Base-by-base conservation (phyloP, 2,329 filamentous ascomycete species). In the Ascochyta pisi region DNA sequence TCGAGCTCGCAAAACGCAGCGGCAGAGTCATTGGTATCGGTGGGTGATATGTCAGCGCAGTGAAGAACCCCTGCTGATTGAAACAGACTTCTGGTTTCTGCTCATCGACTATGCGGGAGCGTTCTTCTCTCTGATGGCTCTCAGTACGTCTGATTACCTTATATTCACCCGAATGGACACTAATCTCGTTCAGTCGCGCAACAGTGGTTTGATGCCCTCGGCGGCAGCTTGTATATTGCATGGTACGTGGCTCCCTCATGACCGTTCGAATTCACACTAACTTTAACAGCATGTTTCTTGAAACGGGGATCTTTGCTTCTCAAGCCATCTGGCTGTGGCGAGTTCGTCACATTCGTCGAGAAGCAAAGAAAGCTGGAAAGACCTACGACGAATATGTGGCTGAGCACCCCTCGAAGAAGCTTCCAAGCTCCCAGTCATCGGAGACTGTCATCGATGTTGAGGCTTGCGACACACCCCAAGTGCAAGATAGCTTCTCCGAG, bases 11-110 rank as follows among this genome's bases (percentile, higher is more conserved):
- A 76, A 88, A 88, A 68, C 77, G 85, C 12, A 78, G 80, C 46
- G 86, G 86, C 0, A 78, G 85, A 23, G 85, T 88, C 2, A 78
- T 87, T 27, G 86, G 86, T 0, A 82, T 88, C 50, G 86, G 85
- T 80, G 67, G 54, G 77, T 72, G 2, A 2, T 48, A n/a, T 78
- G 72, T 1, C 7, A 15, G 19, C 12, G 22, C 5, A 6, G 3
- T 1, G 3, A 23, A 16, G 7, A 27, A 2, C 63, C 68, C 23
- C 6, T 33, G 29, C 53, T 38, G 46, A 40, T 24, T 26, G 24
- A 2, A 4, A 9, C 7, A 80, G 81, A 81, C 60, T 83, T 81
- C 67, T 72, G 84, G 13, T 89, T 89, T 61, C 70, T 89, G 3
- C 73, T 75, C 0, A 84, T 88, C 62, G 86, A 89, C 64, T 86